Percentiles rank a stretch among this genome's conserved stretches.
phyloP scores from a whole-genome alignment of 352 stramenopile species.

The Pythium phragmiticola region DNA sequence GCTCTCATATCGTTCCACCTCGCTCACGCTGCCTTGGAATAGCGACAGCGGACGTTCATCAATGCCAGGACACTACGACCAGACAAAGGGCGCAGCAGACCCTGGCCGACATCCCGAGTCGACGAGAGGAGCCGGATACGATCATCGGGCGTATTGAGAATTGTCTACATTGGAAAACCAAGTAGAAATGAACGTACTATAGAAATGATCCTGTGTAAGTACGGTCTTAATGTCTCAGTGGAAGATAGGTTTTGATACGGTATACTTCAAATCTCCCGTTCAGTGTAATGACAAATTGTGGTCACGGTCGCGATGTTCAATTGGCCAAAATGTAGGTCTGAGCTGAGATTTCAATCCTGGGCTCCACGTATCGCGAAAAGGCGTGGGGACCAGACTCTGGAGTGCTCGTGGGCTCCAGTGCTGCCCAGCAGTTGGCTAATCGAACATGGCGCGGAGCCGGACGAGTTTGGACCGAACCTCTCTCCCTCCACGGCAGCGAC shows the following conservation, averaged over 20 bases:
- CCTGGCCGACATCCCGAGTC: conserved; percentile 22
- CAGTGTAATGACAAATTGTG: not conserved
- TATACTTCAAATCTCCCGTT: not conserved
- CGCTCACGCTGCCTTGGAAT: conserved; percentile 16
- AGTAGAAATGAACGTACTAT: conserved; percentile 32
- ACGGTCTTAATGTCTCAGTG: conserved; percentile 22
- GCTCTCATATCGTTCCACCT: conserved; percentile 24
- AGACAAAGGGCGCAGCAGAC: not conserved
- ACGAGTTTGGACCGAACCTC: too few species aligned
- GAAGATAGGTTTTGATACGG: not conserved
- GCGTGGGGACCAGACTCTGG: too few species aligned
- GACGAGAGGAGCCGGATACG: conserved; percentile 14
- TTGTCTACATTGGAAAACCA: conserved; percentile 33
- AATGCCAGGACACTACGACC: conserved; percentile 9
- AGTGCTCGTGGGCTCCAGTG: too few species aligned
- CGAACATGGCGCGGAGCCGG: too few species aligned
- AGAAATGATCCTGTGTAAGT: conserved; percentile 36
- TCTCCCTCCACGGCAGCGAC: too few species aligned
- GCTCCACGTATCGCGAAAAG: not conserved
- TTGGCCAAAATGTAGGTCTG: not conserved
- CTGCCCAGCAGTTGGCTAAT: too few species aligned
- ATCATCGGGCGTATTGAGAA: conserved; percentile 22
- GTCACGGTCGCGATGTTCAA: not conserved
- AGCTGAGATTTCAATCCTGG: too few species aligned
- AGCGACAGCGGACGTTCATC: conserved; percentile 17